Conservation (phyloP, 371 early-diverging fungal species). For the Mortierella sp. region DNA sequence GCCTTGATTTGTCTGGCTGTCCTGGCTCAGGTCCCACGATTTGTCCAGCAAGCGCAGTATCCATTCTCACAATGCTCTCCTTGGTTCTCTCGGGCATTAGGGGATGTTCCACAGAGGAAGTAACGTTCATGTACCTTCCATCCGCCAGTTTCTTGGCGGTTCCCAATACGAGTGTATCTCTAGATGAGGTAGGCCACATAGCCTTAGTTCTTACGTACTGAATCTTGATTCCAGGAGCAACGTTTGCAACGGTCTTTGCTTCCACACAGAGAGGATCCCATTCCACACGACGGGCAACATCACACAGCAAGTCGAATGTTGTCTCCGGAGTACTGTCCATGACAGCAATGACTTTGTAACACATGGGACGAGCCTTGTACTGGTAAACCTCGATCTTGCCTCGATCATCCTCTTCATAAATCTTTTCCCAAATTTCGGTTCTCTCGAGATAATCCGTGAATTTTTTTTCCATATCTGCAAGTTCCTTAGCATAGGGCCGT, state of each 20-base stretch:
- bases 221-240: slow-evolving; percentile 58
- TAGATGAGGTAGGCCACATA: slow-evolving; percentile 70
- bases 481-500: slow-evolving; percentile 41
- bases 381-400: slow-evolving; percentile 60
- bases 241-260: slow-evolving; percentile 53
- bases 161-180: slow-evolving; percentile 67
- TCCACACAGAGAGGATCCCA: slow-evolving; percentile 72
- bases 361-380: slow-evolving; percentile 60
- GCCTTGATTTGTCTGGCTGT: slow-evolving; percentile 53
- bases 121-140: slow-evolving; percentile 57
- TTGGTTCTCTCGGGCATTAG: slow-evolving; percentile 57
- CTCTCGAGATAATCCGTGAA: slow-evolving; percentile 51
- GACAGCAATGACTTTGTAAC: slow-evolving; percentile 62
- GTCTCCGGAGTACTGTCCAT: slow-evolving; percentile 58
- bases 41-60: slow-evolving; percentile 68
- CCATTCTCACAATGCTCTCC: slow-evolving; percentile 67
- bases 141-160: slow-evolving; percentile 50
- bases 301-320: slow-evolving; percentile 66
- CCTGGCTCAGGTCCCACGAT: slow-evolving; percentile 43
- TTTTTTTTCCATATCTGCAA: slow-evolving; percentile 50
- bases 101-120: slow-evolving; percentile 60
- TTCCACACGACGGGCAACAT: slow-evolving; percentile 58
- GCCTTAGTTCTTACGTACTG: slow-evolving; percentile 67
- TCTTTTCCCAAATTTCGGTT: slow-evolving; percentile 55
- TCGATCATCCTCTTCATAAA: slow-evolving; percentile 48